Evolutionary conservation across 257 asterid genomes (phyloP).

Genomic region (Scutellaria minor): DNA sequence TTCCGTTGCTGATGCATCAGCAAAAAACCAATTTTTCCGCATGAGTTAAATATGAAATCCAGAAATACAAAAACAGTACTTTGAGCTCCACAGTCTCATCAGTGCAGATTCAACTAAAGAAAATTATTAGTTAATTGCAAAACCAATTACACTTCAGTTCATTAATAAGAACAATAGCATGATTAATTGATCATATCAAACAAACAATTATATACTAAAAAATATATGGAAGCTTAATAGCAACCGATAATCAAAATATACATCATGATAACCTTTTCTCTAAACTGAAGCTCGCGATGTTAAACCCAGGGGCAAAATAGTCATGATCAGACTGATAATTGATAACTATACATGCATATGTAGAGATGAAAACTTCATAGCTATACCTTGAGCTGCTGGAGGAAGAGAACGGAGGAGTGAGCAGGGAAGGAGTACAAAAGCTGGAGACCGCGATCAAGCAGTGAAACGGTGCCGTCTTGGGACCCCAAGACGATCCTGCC

Average conservation of each 20-base stretch:
- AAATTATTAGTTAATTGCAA: not conserved
- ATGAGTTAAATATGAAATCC: slow-evolving; percentile 23
- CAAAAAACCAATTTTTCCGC: slow-evolving; percentile 18
- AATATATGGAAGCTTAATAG: not conserved
- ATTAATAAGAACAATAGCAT: slow-evolving; percentile 1
- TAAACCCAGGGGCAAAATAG: not conserved
- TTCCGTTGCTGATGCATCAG: slow-evolving; percentile 78
- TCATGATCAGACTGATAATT: not conserved
- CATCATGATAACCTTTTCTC: not conserved
- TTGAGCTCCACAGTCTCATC: slow-evolving; percentile 21
- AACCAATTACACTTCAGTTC: slow-evolving; percentile 6
- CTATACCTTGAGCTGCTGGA: slow-evolving; percentile 91
- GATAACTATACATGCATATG: not conserved
- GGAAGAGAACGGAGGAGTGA: slow-evolving; percentile 84
- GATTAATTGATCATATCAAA: slow-evolving; percentile 13
- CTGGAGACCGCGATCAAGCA: slow-evolving; percentile 85
- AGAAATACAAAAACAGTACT: not conserved
- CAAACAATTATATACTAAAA: slow-evolving; percentile 1
- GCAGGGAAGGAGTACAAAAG: slow-evolving; percentile 76
- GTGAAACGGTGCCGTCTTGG: slow-evolving; percentile 71
- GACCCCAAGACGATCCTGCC: slow-evolving; percentile 79
- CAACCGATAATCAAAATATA: not conserved
- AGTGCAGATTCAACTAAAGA: slow-evolving; percentile 6
- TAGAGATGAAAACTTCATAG: not conserved
- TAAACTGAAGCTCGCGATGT: slow-evolving; percentile 13